Base-by-base conservation (phyloP, 139 green algal species). In the Trebouxia sp. region DNA sequence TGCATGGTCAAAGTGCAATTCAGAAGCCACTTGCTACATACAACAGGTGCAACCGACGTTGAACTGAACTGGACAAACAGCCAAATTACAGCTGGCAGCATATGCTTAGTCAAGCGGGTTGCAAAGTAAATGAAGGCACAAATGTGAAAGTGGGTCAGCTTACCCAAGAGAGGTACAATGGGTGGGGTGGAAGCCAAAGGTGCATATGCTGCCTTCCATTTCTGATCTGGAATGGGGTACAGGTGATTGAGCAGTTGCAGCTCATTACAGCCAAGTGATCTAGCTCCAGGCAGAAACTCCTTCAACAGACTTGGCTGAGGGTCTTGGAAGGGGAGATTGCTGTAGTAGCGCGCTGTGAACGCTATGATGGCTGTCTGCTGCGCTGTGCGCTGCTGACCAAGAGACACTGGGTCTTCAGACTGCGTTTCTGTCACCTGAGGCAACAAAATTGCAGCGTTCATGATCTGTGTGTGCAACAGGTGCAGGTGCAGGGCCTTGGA, bases 281-380 rank as follows among this genome's bases (percentile, higher is more conserved):
- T 82, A 8, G 92, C 85, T 0, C 88, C 83, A 6, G 92, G 91
- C n/a, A 95, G 79, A 86, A 93, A 96, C 82, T 93, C 90, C 85
- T 94, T 94, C 15, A 92, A 58, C 24, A 94, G 70, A 5, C 86
- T 87, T 5, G 82, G 53, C 14, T 90, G 84, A 15, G 90, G 85
- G 14, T 89, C 87, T 78, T 92, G 78, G 80, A 92, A 93, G 17
- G 91, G 86, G 75, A 92, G 79, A 22, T 91, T 86, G 41, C 83
- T 87, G 48, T 85, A 84, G 75, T 89, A 94, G 39, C 55, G 66
- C 0, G 85, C 91, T 0, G 82, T 86, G 75, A 91, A 94, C 35
- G 89, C 91, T 30, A 94, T 92, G 39, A 94, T 90, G 6, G 91
- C 91, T 10, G 87, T 90, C 70, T 80, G 58, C 9, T 78, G 65